These are phyloP conservation scores for Saccharomyces pastorianus DNA, from an alignment of 1,139 yeast species.

Conservation along the genomic window DNA sequence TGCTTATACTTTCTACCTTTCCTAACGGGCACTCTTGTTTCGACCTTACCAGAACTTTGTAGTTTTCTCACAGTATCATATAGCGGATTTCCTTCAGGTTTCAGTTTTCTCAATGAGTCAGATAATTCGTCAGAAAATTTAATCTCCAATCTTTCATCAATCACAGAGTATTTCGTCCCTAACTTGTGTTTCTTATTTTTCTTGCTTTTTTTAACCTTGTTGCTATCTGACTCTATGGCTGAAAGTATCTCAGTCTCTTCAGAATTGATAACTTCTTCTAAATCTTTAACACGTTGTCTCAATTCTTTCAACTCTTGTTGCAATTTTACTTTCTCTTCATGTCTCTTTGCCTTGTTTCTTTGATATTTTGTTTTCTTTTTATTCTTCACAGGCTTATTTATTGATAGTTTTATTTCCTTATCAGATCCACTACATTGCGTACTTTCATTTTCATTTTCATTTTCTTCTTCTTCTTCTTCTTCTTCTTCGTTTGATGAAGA, in stretches of 20 bases:
- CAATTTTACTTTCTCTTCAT: slow-evolving; percentile 51
- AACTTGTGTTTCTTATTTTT: slow-evolving; percentile 34
- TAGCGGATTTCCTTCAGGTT: slow-evolving; percentile 84
- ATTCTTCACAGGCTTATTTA: slow-evolving; percentile 59
- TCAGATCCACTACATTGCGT: slow-evolving; percentile 7
- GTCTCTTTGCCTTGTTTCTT: slow-evolving; percentile 64
- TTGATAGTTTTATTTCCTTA: slow-evolving; percentile 44
- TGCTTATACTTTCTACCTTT: slow-evolving; percentile 59
- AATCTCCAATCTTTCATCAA: slow-evolving; percentile 67
- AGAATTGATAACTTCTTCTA: slow-evolving; percentile 39
- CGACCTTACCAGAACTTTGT: slow-evolving; percentile 81
- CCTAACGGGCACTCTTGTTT: slow-evolving; percentile 66
- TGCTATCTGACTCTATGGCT: slow-evolving; percentile 15
- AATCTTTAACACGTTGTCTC: slow-evolving; percentile 48
- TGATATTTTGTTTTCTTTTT: slow-evolving; percentile 72
- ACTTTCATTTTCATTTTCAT: slow-evolving; percentile 33
- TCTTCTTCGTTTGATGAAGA: slow-evolving; percentile 38
- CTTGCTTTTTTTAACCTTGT: slow-evolving; percentile 24
- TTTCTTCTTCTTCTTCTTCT: slow-evolving; percentile 36
- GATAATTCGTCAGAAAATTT: slow-evolving; percentile 84
- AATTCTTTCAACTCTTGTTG: slow-evolving; percentile 51
- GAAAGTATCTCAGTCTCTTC: slow-evolving; percentile 43
- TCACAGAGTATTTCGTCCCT: slow-evolving; percentile 48
- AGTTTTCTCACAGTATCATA: slow-evolving; percentile 75
- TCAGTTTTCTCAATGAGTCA: slow-evolving; percentile 73